Conservation (phyloP, 306 rosid species). For the Herpetospermum pedunculosum region DNA sequence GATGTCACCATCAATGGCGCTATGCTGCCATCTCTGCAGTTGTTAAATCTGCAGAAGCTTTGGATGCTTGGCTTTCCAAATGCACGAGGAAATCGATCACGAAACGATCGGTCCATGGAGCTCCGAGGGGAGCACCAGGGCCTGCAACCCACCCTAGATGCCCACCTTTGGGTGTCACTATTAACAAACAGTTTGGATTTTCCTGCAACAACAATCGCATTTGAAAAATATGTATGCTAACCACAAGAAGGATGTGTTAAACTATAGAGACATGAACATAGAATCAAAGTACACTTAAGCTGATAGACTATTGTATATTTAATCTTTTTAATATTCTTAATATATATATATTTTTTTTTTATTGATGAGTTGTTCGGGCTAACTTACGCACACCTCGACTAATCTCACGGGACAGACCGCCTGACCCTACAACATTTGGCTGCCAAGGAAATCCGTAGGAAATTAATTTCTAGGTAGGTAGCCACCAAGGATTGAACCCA, state of each 20-base stretch:
- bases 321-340: too few species aligned
- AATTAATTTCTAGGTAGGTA: too few species aligned
- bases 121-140: conserved; percentile 59
- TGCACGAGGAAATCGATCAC: conserved; percentile 73
- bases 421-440: too few species aligned
- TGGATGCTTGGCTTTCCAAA: conserved; percentile 34
- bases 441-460: too few species aligned
- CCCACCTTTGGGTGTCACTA: conserved; percentile 90
- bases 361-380: too few species aligned
- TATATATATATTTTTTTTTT: too few species aligned
- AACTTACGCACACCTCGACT: too few species aligned
- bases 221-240: not conserved
- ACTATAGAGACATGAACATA: not conserved
- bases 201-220: conserved; percentile 33
- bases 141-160: conserved; percentile 99
- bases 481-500: too few species aligned
- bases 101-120: conserved; percentile 81
- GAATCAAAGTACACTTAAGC: too few species aligned
- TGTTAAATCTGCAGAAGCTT: conserved; percentile 12
- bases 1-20: not conserved
- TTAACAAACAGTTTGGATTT: conserved; percentile 72
- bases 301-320: too few species aligned
- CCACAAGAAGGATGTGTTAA: not conserved
- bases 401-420: too few species aligned
- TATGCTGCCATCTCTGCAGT: not conserved